Conservation (phyloP, 306 rosid species). For the peach (Prunus persica) region DNA sequence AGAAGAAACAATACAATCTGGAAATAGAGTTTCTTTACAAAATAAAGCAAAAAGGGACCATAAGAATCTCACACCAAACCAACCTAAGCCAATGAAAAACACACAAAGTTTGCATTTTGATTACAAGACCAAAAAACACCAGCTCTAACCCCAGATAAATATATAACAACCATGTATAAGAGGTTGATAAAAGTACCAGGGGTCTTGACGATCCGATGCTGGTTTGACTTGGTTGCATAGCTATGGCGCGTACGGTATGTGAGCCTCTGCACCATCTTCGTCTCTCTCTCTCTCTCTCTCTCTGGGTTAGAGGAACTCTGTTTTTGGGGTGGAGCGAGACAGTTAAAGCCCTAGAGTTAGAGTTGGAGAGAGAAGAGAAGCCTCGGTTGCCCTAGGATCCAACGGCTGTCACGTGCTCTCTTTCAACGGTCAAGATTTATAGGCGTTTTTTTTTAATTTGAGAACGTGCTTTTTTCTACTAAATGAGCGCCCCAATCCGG, state of each 20-base stretch:
- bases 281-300: not conserved
- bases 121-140: not conserved
- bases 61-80: not conserved
- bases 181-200: not conserved
- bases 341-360: not conserved
- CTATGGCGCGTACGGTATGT: slow-evolving; percentile 22
- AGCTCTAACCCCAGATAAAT: not conserved
- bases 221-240: slow-evolving; percentile 25
- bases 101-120: not conserved
- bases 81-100: not conserved
- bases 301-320: not conserved
- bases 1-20: not conserved
- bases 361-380: not conserved
- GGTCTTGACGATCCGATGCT: slow-evolving; percentile 24
- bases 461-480: not conserved
- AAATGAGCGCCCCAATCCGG: not conserved
- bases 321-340: not conserved
- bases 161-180: not conserved
- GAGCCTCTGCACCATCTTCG: slow-evolving; percentile 21
- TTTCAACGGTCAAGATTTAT: slow-evolving; percentile 14
- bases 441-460: not conserved
- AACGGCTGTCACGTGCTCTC: slow-evolving; percentile 12
- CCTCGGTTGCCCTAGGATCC: slow-evolving; percentile 23
- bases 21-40: not conserved
- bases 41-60: not conserved